phyloP scores from a whole-genome alignment of 345 rosid genomes.

The Hirschfeldia incana region DNA sequence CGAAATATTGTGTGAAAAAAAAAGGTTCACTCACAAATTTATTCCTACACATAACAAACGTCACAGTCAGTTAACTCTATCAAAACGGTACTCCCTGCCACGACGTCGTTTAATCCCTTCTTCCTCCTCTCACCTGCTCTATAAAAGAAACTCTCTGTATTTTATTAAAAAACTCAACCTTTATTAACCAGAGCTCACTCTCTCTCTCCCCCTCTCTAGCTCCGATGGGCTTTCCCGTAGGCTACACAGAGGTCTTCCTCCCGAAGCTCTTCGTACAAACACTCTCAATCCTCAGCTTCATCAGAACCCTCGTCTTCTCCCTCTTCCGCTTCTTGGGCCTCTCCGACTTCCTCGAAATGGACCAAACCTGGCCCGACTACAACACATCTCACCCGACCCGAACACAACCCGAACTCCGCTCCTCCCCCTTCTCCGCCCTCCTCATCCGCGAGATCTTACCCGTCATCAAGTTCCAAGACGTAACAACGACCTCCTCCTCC shows the following conservation, averaged over 20 bases:
- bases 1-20: too few species aligned
- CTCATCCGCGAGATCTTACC: conserved; percentile 84
- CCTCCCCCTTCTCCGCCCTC: conserved; percentile 68
- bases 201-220: neutral
- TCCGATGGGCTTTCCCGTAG: conserved; percentile 84
- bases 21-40: neutral
- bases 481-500: neutral
- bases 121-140: conserved; percentile 21
- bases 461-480: conserved; percentile 58
- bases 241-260: conserved; percentile 68
- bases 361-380: conserved; percentile 54
- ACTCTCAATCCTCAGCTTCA: conserved; percentile 61
- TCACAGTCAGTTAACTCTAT: conserved; percentile 33
- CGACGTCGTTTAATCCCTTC: conserved; percentile 29
- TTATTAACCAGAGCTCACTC: neutral
- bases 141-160: conserved; percentile 27
- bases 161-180: conserved; percentile 21
- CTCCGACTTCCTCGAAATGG: conserved; percentile 76
- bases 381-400: conserved; percentile 41
- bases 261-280: conserved; percentile 71
- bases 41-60: neutral
- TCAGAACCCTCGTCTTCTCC: conserved; percentile 53
- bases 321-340: conserved; percentile 65
- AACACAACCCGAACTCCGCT: conserved; percentile 37
- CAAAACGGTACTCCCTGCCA: neutral